Evolutionary conservation across 2,329 filamentous ascomycete species (phyloP).

Genomic region (Epichloe brachyelytri): DNA sequence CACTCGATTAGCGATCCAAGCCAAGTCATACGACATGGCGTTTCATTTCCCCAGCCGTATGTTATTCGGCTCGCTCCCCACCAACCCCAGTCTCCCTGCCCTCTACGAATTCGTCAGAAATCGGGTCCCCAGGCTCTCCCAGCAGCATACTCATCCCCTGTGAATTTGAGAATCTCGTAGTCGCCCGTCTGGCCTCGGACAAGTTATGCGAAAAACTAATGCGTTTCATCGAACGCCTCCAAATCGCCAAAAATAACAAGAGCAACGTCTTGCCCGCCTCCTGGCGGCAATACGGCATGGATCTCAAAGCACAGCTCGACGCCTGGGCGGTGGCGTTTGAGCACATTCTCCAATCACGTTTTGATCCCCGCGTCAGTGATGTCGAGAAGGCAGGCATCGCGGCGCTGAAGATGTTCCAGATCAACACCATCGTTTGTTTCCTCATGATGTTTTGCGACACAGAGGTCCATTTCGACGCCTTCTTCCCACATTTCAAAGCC

Average conservation of each 20-base stretch:
- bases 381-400: slow-evolving; percentile 48
- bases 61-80: slow-evolving; percentile 34
- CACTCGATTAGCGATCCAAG: slow-evolving; percentile 49
- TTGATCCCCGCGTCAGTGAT: slow-evolving; percentile 32
- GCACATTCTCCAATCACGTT: slow-evolving; percentile 36
- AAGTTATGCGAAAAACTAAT: slow-evolving; percentile 42
- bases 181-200: slow-evolving; percentile 46
- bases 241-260: slow-evolving; percentile 33
- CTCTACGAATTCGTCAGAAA: slow-evolving; percentile 18
- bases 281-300: slow-evolving; percentile 32
- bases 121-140: slow-evolving; percentile 7
- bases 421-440: slow-evolving; percentile 44
- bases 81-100: slow-evolving; percentile 19
- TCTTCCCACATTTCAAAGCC: slow-evolving; percentile 35
- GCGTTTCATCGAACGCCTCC: slow-evolving; percentile 43
- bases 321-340: slow-evolving; percentile 45
- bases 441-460: slow-evolving; percentile 47
- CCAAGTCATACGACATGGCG: slow-evolving; percentile 56
- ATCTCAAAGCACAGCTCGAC: slow-evolving; percentile 37
- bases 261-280: slow-evolving; percentile 39
- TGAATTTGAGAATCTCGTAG: slow-evolving; percentile 35
- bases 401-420: slow-evolving; percentile 49
- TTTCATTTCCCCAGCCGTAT: slow-evolving; percentile 53
- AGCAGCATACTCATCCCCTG: slow-evolving; percentile 12
- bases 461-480: slow-evolving; percentile 46